Evolutionary conservation across 2,329 filamentous ascomycete genomes (phyloP).

Genomic region (Orbilia ellipsospora): DNA sequence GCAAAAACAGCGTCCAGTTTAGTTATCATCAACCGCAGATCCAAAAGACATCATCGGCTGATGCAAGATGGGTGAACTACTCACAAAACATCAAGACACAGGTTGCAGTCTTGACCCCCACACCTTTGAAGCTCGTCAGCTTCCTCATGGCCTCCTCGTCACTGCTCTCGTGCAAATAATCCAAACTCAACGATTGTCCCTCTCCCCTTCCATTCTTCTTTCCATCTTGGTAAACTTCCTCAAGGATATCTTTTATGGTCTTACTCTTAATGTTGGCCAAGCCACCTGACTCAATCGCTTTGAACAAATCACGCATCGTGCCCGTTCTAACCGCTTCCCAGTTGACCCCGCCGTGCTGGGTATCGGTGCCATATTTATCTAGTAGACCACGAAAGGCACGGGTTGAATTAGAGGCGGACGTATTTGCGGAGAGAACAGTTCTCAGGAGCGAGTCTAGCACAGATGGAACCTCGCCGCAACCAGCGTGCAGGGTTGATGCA

Average conservation of each 20-base stretch:
- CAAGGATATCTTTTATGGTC: slow-evolving; percentile 78
- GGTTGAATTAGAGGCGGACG: slow-evolving; percentile 70
- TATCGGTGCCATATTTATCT: slow-evolving; percentile 60
- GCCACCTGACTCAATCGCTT: slow-evolving; percentile 77
- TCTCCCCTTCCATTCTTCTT: slow-evolving; percentile 60
- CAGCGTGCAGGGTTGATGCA: slow-evolving; percentile 77
- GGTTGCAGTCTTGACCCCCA: slow-evolving; percentile 69
- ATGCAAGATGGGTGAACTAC: background rate
- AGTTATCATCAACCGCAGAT: slow-evolving; percentile 12
- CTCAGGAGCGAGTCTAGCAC: slow-evolving; percentile 68
- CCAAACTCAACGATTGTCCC: slow-evolving; percentile 62
- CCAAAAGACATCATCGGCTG: background rate
- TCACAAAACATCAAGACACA: slow-evolving; percentile 68
- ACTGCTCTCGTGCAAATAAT: slow-evolving; percentile 65
- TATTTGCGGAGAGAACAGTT: slow-evolving; percentile 69
- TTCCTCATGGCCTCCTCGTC: slow-evolving; percentile 67
- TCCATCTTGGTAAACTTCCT: slow-evolving; percentile 77
- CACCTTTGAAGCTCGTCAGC: slow-evolving; percentile 67
- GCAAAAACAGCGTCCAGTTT: background rate
- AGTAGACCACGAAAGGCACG: slow-evolving; percentile 75
- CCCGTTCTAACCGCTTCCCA: slow-evolving; percentile 77
- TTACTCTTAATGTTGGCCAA: slow-evolving; percentile 76
- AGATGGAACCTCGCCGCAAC: slow-evolving; percentile 68
- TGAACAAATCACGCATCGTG: slow-evolving; percentile 70
- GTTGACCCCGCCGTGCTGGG: slow-evolving; percentile 73